phyloP scores from a whole-genome alignment of 2,329 filamentous ascomycete genomes.

The Aspergillus sergii region DNA sequence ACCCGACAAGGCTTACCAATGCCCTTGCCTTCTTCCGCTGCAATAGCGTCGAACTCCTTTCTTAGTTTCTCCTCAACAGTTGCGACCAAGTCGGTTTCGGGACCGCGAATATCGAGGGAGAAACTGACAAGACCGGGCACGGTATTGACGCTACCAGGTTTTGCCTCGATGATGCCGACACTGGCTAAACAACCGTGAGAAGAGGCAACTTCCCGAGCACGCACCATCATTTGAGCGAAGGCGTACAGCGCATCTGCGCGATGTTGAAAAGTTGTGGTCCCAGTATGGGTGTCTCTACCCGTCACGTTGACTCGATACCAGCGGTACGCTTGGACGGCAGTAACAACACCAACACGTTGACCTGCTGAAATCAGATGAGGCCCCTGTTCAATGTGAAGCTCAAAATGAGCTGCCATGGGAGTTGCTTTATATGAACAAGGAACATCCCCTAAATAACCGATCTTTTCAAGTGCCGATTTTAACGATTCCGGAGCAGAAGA shows the following conservation, averaged over 20 bases:
- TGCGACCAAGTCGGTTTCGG: constrained; percentile 58
- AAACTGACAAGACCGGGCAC: constrained; percentile 70
- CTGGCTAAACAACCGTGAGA: constrained; percentile 64
- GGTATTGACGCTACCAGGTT: constrained; percentile 72
- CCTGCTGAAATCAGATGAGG: constrained; percentile 68
- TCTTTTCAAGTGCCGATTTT: constrained; percentile 69
- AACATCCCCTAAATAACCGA: constrained; percentile 67
- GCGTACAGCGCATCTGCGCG: constrained; percentile 70
- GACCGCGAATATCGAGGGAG: constrained; percentile 67
- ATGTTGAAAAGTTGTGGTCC: constrained; percentile 69
- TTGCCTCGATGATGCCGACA: constrained; percentile 69
- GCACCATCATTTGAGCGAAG: constrained; percentile 68
- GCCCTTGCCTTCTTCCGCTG: constrained; percentile 57
- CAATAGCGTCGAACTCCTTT: constrained; percentile 62
- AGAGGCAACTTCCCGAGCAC: constrained; percentile 65
- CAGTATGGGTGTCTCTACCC: constrained; percentile 72
- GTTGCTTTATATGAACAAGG: constrained; percentile 60
- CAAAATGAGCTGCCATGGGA: constrained; percentile 76
- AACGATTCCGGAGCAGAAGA: constrained; percentile 63
- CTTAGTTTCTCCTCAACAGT: constrained; percentile 60
- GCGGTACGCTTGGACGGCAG: constrained; percentile 73
- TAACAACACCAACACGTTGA: constrained; percentile 69
- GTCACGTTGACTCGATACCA: constrained; percentile 71
- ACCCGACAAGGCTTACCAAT: constrained; percentile 57
- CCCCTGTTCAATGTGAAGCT: constrained; percentile 84